phyloP scores from a whole-genome alignment of 306 rosid species.

The Dryas drummondii region DNA sequence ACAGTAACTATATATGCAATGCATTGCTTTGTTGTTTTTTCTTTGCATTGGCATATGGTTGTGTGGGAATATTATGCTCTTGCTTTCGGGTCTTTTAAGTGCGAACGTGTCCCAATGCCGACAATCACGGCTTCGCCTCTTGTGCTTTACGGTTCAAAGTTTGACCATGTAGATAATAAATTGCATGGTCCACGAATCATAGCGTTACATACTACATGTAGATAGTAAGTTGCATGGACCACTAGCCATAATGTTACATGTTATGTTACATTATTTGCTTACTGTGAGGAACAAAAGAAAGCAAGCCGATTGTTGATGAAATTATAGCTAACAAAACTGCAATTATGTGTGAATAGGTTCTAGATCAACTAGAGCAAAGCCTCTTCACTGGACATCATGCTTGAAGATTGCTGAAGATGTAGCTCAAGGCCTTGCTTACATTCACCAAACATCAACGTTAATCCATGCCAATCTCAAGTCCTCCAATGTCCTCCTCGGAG shows the following conservation, averaged over 20 bases:
- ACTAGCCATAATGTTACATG: too few relatives aligned
- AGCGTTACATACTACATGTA: too few relatives aligned
- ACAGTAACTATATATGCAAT: too few relatives aligned
- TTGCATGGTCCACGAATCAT: neutral
- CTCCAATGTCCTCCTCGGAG: conserved; percentile 80
- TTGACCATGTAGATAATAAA: neutral
- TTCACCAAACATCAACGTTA: conserved; percentile 66
- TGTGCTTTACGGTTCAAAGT: neutral
- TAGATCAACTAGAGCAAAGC: conserved; percentile 78
- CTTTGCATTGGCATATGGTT: too few relatives aligned
- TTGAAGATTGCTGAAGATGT: conserved; percentile 94
- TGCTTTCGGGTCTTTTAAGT: neutral
- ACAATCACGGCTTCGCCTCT: conserved; percentile 26
- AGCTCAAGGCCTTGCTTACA: conserved; percentile 84
- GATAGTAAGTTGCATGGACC: too few relatives aligned
- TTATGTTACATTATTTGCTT: too few relatives aligned
- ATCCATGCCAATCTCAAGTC: conserved; percentile 87
- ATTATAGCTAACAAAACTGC: conserved; percentile 12
- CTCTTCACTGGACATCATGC: conserved; percentile 98
- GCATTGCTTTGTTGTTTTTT: too few relatives aligned
- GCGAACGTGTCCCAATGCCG: conserved; percentile 11
- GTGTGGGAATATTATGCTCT: neutral
- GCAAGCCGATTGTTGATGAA: neutral
- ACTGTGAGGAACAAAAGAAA: too few relatives aligned
- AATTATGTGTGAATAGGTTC: conserved; percentile 53